Evolutionary conservation across 805 yeast species (phyloP), one percentile per base, ranked within the genome.

Genomic region (Lipomyces sp.): DNA sequence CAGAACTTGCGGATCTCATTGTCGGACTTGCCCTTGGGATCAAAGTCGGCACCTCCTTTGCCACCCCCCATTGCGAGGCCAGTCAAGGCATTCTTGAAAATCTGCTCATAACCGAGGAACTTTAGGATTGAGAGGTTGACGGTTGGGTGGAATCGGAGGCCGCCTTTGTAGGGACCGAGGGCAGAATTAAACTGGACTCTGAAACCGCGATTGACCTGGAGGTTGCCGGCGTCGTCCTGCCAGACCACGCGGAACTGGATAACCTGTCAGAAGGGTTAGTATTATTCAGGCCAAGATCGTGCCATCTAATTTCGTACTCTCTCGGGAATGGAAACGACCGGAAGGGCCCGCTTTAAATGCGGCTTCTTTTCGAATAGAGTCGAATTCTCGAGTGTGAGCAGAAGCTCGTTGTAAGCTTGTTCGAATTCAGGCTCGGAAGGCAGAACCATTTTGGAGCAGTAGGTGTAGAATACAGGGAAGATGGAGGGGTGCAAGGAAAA

Each of bases 21-120:
- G 81, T 93, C 95, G 68, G 96, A 85, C 82, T 88, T 90, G 78
- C 94, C 97, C 87, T 94, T 94, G 76, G 98, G 97, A 83, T 93
- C 92, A 82, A 94, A 95, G 83, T 94, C 97, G 69, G 97, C 85
- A 80, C 99, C 99, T 86, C 99, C 99, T 81, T 94, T 94, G 83
- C 97, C 99, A 84, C 99, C 99, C 80, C 99, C 99, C 90, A 94
- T 93, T 86, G 88, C 86, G 75, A 93, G 86, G 77, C 98, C 98
- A 75, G 99, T 94, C 77, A 94, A 85, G 61, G 99, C 98, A 79
- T 94, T 94, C 87, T 94, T 94, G 87, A 94, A 95, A 80, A 92
- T 92, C 84, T 94, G 99, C 85, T 94, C 99, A 81, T 91, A 94
- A 76, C 98, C 99, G 77, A 94, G 85, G 83, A 94, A 94, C 84